Conservation (phyloP, 1,284 basidiomycete genomes). For the Heterobasidion annosum region DNA sequence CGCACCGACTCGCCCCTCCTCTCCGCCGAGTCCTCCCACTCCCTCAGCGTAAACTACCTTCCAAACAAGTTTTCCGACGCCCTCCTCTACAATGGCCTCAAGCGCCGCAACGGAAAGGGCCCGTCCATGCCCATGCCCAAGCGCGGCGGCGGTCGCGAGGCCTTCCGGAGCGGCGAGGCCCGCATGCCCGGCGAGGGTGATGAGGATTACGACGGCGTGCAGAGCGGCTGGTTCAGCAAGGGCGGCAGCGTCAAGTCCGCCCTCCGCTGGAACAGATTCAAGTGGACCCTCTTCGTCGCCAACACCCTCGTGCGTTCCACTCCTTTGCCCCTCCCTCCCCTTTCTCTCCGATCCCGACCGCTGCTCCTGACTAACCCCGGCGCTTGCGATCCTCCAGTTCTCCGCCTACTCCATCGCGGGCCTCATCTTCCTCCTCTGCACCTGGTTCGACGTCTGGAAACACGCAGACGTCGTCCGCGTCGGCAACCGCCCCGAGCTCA, state of each 20-base stretch:
- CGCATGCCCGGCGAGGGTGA: slow-evolving; percentile 46
- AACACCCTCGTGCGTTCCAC: slow-evolving; percentile 38
- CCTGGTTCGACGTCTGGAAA: slow-evolving; percentile 52
- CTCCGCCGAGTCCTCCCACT: slow-evolving; percentile 15
- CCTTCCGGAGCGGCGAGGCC: slow-evolving; percentile 35
- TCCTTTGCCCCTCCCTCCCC: neutral
- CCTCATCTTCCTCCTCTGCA: slow-evolving; percentile 43
- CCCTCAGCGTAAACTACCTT: slow-evolving; percentile 47
- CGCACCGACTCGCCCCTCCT: slow-evolving; percentile 18
- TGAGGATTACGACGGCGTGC: slow-evolving; percentile 42
- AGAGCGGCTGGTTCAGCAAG: slow-evolving; percentile 25
- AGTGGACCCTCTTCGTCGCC: slow-evolving; percentile 44
- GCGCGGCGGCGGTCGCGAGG: slow-evolving; percentile 45
- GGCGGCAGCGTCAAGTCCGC: slow-evolving; percentile 30
- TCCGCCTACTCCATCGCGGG: slow-evolving; percentile 39
- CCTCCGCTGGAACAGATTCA: slow-evolving; percentile 53
- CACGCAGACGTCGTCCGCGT: slow-evolving; percentile 50
- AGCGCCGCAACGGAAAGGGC: slow-evolving; percentile 25
- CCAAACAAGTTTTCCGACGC: slow-evolving; percentile 48
- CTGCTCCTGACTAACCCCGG: neutral
- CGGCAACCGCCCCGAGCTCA: slow-evolving; percentile 43
- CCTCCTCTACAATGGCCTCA: slow-evolving; percentile 33
- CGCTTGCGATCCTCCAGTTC: slow-evolving; percentile 25
- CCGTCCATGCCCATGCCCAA: slow-evolving; percentile 22
- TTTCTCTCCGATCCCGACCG: neutral